Evolutionary conservation across 177 flowering plant genomes (phyloP), one percentile per base, ranked within the genome.

Genomic region (Vitis hybrid): DNA sequence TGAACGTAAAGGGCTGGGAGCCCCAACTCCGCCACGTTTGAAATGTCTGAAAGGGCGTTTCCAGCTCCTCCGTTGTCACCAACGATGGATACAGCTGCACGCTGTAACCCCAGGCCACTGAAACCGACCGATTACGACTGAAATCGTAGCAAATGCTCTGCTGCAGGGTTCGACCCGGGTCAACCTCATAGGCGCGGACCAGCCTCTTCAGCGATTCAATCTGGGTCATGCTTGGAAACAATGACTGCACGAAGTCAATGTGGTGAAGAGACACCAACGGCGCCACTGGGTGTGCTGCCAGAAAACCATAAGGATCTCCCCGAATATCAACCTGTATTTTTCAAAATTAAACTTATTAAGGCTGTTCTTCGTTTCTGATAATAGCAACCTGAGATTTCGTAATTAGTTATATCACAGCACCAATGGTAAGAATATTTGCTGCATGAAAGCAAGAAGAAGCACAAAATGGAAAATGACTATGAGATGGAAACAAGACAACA

Each of bases 241-340:
- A 57, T 6, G 90, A 72, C 8, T 73, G 15, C 51, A 90, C 81
- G 52, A 72, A 75, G 75, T 88, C 88, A 2, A 90, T 85, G 76
- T 90, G 94, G 82, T 90, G 94, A 11, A 90, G 84, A 3, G 94
- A 85, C 18, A 87, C 85, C 59, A 90, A 62, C 11, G 90, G 92
- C 15, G 94, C 83, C 63, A 85, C 49, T 18, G 94, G 92, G 75
- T 90, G 94, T 1, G 94, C 85, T 13, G 94, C 85, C 3, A 90
- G 76, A 21, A 86, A 64, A 0, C 94, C 94, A 58, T 83, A 90
- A 1, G 84, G 77, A 57, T 82, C 77, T 2, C 86, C 90, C 32
- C 89, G 74, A 9, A 90, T 65, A 59, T 90, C 94, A 58, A 87
- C 54, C 94, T 90, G 79, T 14, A 74, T 21, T 75, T 6, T 2